These are phyloP conservation scores for Ceraceosorus bombacis DNA, from an alignment of 1,284 basidiomycete species.

Conservation along the genomic window DNA sequence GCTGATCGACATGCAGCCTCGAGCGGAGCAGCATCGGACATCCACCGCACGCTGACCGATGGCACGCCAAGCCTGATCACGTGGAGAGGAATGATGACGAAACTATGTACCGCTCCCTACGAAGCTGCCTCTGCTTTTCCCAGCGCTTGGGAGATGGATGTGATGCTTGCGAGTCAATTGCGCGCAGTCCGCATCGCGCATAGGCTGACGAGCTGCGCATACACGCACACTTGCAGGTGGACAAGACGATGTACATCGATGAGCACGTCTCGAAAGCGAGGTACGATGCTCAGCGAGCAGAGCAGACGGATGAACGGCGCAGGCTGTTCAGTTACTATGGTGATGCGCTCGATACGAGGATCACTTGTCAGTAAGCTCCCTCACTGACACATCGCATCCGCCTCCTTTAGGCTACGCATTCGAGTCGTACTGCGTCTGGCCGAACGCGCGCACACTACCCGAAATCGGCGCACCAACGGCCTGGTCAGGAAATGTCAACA, in stretches of 20 bases:
- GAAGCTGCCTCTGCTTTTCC: slow-evolving; percentile 67
- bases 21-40: slow-evolving; percentile 14
- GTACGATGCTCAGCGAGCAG: slow-evolving; percentile 59
- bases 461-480: background rate
- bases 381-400: slow-evolving; percentile 9
- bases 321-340: slow-evolving; percentile 17
- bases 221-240: slow-evolving; percentile 13
- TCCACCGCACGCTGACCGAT: slow-evolving; percentile 27
- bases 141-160: slow-evolving; percentile 75
- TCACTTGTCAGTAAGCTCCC: slow-evolving; percentile 15
- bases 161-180: slow-evolving; percentile 40
- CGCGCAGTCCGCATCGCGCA: slow-evolving; percentile 13
- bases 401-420: slow-evolving; percentile 65
- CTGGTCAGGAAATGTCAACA: slow-evolving; percentile 82
- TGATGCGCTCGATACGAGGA: slow-evolving; percentile 15
- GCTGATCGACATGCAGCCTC: slow-evolving; percentile 1
- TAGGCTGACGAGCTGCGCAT: slow-evolving; percentile 24
- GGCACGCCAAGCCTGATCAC: slow-evolving; percentile 56
- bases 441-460: background rate
- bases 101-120: slow-evolving; percentile 50
- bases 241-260: slow-evolving; percentile 72
- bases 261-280: slow-evolving; percentile 61
- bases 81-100: slow-evolving; percentile 88
- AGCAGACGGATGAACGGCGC: slow-evolving; percentile 15
- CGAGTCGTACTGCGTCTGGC: slow-evolving; percentile 64